A percentile compares a stretch with the other conserved stretches of the same genome.
Conservation (phyloP, 441 rosid species). For the Pelargonium myrrhifolium region DNA sequence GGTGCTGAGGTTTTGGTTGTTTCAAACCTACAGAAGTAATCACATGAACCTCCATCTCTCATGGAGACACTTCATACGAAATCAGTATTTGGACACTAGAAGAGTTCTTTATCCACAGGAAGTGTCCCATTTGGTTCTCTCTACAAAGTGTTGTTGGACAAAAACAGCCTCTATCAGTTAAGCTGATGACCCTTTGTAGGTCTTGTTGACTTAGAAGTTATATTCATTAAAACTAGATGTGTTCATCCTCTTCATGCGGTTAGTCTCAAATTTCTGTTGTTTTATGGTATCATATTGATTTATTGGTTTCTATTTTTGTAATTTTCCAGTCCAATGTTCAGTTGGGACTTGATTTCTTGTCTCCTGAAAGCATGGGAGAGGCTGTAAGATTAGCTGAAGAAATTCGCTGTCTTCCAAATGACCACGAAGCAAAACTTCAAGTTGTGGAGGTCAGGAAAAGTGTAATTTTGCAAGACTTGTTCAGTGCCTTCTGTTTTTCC, state of each 20-base stretch:
- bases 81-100: too few relatives aligned
- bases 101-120: too few relatives aligned
- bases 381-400: constrained; percentile 76
- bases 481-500: constrained; percentile 15
- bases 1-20: background rate
- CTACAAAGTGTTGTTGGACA: too few relatives aligned
- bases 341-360: constrained; percentile 82
- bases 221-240: background rate
- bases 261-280: background rate
- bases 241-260: background rate
- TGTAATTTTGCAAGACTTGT: constrained; percentile 19
- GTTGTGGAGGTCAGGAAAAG: constrained; percentile 62
- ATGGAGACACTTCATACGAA: too few relatives aligned
- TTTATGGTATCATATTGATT: constrained; percentile 1
- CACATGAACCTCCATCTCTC: too few relatives aligned
- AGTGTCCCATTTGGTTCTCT: too few relatives aligned
- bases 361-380: constrained; percentile 86
- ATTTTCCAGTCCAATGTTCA: constrained; percentile 77
- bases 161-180: background rate
- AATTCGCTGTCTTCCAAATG: constrained; percentile 73
- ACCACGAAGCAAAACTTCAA: constrained; percentile 82
- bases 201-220: background rate
- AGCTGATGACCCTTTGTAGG: background rate
- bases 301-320: constrained; percentile 15
- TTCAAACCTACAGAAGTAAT: background rate